A percentile compares a stretch with the other conserved stretches of the same genome.
These are phyloP conservation scores for Coemansia sp. DNA, from an alignment of 192 early-diverging fungal species.

Conservation along the genomic window DNA sequence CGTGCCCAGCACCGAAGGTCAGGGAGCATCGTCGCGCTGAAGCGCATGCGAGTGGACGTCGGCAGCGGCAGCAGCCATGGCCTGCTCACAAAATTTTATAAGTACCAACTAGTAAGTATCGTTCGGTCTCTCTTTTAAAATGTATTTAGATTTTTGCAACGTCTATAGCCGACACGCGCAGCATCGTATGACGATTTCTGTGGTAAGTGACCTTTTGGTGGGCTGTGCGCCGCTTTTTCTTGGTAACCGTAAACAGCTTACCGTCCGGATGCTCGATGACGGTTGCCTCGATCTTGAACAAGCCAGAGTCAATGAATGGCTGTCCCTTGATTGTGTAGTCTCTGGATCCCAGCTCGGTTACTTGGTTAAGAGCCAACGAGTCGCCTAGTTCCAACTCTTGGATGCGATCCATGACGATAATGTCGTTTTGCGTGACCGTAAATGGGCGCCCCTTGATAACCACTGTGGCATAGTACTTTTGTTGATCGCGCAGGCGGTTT, in stretches of 20 bases:
- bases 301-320: constrained; percentile 74
- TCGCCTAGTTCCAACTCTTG: constrained; percentile 86
- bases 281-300: constrained; percentile 76
- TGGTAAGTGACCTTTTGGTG: constrained; percentile 66
- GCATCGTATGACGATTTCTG: constrained; percentile 70
- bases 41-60: too few species aligned
- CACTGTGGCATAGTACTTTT: constrained; percentile 80
- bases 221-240: constrained; percentile 80
- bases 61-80: too few species aligned
- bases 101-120: too few species aligned
- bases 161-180: constrained; percentile 69
- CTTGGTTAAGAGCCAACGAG: constrained; percentile 79
- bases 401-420: constrained; percentile 79
- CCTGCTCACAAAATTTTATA: too few species aligned
- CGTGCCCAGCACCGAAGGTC: too few species aligned
- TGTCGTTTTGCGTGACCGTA: constrained; percentile 84
- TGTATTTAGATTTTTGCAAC: constrained; percentile 50
- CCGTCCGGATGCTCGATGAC: constrained; percentile 88
- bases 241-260: constrained; percentile 66
- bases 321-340: constrained; percentile 84
- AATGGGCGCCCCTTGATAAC: constrained; percentile 86
- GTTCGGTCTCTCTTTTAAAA: not conserved
- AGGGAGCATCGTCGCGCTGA: too few species aligned
- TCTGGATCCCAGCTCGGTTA: constrained; percentile 80
- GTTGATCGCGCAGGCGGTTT: constrained; percentile 60